Percentiles rank a stretch among this genome's conserved stretches.
phyloP scores from a whole-genome alignment of 805 yeast species.

The Hanseniaspora nectarophila region DNA sequence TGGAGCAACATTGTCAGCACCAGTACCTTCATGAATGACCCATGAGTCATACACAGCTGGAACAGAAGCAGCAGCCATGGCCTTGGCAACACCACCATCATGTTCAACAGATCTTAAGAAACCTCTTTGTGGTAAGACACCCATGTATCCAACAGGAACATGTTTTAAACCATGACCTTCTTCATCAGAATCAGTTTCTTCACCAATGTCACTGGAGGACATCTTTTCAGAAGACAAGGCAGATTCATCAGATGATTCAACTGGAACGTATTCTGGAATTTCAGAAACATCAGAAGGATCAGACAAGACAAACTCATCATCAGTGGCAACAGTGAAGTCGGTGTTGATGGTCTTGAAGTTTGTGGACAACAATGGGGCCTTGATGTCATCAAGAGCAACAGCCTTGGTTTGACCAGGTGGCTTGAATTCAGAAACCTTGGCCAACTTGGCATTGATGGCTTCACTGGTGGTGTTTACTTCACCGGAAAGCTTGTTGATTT shows the following conservation, averaged over 20 bases:
- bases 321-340: constrained; percentile 2
- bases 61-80: not conserved
- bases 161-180: not conserved
- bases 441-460: not conserved
- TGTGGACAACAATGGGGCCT: constrained; percentile 2
- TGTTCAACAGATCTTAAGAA: constrained; percentile 5
- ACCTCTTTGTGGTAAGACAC: constrained; percentile 12
- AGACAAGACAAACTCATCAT: constrained; percentile 1
- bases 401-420: constrained; percentile 2
- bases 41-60: constrained; percentile 3
- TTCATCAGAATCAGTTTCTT: constrained; percentile 11
- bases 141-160: constrained; percentile 6
- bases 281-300: constrained; percentile 1
- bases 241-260: constrained; percentile 9
- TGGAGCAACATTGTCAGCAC: not conserved
- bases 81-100: not conserved
- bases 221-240: not conserved
- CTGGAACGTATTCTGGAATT: not conserved
- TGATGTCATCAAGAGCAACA: not conserved
- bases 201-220: constrained; percentile 13
- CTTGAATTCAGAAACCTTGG: constrained; percentile 5
- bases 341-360: not conserved
- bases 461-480: not conserved
- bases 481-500: not conserved
- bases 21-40: constrained; percentile 7